A percentile compares a stretch with the other conserved stretches of the same genome.
These are phyloP conservation scores for Fusarium miscanthi DNA, from an alignment of 2,329 filamentous ascomycete genomes.

Conservation along the genomic window DNA sequence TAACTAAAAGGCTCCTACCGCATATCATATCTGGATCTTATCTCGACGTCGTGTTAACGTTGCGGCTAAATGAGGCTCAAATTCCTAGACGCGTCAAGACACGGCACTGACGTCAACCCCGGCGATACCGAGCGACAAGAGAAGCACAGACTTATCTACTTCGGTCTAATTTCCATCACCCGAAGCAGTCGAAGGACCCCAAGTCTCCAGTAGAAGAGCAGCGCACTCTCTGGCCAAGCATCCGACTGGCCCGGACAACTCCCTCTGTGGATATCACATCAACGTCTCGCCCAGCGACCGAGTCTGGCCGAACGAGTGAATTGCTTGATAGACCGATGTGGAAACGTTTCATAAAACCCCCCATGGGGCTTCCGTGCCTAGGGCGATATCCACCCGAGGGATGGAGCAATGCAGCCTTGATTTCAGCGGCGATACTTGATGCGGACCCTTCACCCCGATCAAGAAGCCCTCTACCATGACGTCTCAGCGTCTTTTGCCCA, in stretches of 20 bases:
- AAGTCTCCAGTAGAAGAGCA: not conserved
- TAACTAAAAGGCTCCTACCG: not conserved
- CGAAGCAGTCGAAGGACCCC: conserved; percentile 8
- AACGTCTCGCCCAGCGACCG: not conserved
- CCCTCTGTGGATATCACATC: not conserved
- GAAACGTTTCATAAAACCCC: conserved; percentile 14
- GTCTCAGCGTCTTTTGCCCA: not conserved
- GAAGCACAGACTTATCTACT: conserved; percentile 13
- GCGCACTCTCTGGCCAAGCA: not conserved
- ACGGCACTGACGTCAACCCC: conserved; percentile 27
- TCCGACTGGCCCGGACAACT: conserved; percentile 29
- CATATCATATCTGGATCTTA: not conserved
- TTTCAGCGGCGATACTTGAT: not conserved
- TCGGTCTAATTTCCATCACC: conserved; percentile 27
- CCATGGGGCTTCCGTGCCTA: conserved; percentile 19
- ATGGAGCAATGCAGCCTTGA: conserved; percentile 20
- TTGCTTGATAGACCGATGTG: not conserved
- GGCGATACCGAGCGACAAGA: conserved; percentile 22
- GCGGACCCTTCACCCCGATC: not conserved
- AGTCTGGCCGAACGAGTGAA: conserved; percentile 9
- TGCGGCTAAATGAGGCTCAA: conserved; percentile 32
- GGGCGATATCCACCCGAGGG: not conserved
- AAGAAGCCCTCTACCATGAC: conserved; percentile 9
- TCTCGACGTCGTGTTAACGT: conserved; percentile 14
- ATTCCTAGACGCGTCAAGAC: not conserved